Evolutionary conservation across 2,329 filamentous ascomycete species (phyloP), one percentile per base, ranked within the genome.

Genomic region (Epichloe coenophiala): DNA sequence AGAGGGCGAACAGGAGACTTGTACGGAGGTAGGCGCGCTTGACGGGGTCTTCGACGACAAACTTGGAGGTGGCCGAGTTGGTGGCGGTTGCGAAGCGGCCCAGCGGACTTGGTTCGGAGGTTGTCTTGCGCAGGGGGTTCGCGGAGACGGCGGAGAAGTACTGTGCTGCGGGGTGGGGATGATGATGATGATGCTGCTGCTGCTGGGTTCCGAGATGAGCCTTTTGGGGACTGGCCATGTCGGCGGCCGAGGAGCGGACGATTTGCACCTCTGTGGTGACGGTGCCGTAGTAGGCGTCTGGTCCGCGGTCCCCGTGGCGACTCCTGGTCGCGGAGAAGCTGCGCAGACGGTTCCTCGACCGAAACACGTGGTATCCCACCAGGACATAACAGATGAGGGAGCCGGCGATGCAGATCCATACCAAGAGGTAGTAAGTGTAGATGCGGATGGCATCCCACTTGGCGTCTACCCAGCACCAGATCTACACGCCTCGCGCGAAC

Each of bases 381-480:
- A 77, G 65, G 19, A 74, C 63, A 55, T 81, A 81, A 51, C 80
- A 77, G 46, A 76, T 51, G 15, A 73, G 63, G 0, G 77, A 80
- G 12, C 77, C 64, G 44, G 72, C 61, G 48, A 79, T 80, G 60
- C 77, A 81, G 11, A 76, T 67, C 77, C 77, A 81, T 45, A 81
- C 77, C 3, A 78, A 74, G 54, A 81, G 68, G 59, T 81, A 81
- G 61, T 81, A 81, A 6, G 76, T 75, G 57, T 75, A 80, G 42
- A 81, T 80, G 35, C 78, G 76, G 13, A 81, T 67, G 40, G 70
- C 67, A 55, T 75, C 75, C 74, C 74, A 80, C 36, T 69, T 64
- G 36, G 66, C 65, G 51, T 71, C 71, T 43, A 81, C 78, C 78
- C 78, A 81, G 61, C 77, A 81, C 78, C 78, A 81, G 21, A 81